Evolutionary conservation across 2,329 filamentous ascomycete genomes (phyloP).

Genomic region (Alternaria consortialis): DNA sequence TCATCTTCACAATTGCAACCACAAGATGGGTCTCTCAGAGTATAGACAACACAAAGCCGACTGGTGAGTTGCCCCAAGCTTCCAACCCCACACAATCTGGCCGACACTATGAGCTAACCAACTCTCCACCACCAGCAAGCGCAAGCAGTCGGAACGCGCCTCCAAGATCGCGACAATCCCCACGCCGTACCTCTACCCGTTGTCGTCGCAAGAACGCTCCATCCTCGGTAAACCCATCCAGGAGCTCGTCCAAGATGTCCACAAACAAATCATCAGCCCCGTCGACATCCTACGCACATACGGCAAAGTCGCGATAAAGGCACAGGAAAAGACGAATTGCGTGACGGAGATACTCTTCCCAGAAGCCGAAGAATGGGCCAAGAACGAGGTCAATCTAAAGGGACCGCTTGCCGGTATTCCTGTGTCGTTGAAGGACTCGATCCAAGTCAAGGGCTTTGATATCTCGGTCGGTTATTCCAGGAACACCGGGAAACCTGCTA

Average conservation of each 20-base stretch:
- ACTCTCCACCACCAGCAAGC: slow-evolving; percentile 67
- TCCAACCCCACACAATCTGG: slow-evolving; percentile 14
- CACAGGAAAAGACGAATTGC: slow-evolving; percentile 88
- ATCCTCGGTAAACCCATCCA: slow-evolving; percentile 79
- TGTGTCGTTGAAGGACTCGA: slow-evolving; percentile 79
- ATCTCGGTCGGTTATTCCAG: slow-evolving; percentile 81
- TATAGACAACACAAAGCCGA: slow-evolving; percentile 76
- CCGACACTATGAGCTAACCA: slow-evolving; percentile 14
- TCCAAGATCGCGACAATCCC: slow-evolving; percentile 74
- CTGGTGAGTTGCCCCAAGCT: slow-evolving; percentile 64
- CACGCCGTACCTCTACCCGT: slow-evolving; percentile 69
- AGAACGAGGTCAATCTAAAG: slow-evolving; percentile 71
- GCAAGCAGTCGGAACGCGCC: slow-evolving; percentile 80
- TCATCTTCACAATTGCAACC: slow-evolving; percentile 3
- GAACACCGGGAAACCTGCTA: slow-evolving; percentile 72
- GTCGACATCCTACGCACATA: slow-evolving; percentile 83
- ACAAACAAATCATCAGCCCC: slow-evolving; percentile 71
- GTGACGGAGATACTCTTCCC: slow-evolving; percentile 85
- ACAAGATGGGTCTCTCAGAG: slow-evolving; percentile 65
- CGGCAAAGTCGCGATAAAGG: slow-evolving; percentile 83
- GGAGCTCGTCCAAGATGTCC: slow-evolving; percentile 79
- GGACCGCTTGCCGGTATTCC: slow-evolving; percentile 89
- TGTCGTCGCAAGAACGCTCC: slow-evolving; percentile 70
- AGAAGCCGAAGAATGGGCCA: slow-evolving; percentile 77
- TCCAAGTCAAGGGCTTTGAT: slow-evolving; percentile 85